Evolutionary conservation across 2,329 filamentous ascomycete species (phyloP).

Genomic region (Trichophaea hybrida): DNA sequence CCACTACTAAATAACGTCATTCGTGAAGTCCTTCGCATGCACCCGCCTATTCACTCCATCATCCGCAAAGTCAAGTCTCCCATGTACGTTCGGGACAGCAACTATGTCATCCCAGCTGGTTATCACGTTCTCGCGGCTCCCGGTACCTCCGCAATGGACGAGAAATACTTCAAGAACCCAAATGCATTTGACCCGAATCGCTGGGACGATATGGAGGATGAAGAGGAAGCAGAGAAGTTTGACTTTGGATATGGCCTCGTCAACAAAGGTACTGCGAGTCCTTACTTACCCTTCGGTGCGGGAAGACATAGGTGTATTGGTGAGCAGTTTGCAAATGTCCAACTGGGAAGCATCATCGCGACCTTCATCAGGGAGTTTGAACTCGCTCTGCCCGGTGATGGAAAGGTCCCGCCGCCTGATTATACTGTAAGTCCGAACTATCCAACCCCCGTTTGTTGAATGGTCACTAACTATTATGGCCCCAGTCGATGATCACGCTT

Average conservation of each 20-base stretch:
- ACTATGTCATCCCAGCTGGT: constrained; percentile 40
- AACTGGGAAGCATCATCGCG: constrained; percentile 50
- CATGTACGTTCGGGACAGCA: constrained; percentile 43
- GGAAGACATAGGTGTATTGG: constrained; percentile 61
- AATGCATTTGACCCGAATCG: constrained; percentile 47
- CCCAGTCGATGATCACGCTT: constrained; percentile 18
- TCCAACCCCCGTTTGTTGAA: background rate
- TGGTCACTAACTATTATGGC: background rate
- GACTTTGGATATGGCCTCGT: constrained; percentile 49
- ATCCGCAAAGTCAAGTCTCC: constrained; percentile 58
- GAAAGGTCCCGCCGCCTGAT: constrained; percentile 3
- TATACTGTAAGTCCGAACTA: constrained; percentile 1
- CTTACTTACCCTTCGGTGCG: constrained; percentile 58
- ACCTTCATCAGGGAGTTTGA: constrained; percentile 48
- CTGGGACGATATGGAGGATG: constrained; percentile 33
- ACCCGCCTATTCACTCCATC: constrained; percentile 59
- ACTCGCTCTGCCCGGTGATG: constrained; percentile 43
- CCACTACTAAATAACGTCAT: constrained; percentile 49
- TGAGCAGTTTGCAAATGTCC: constrained; percentile 61
- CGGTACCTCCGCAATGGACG: constrained; percentile 36
- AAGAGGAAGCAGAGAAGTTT: constrained; percentile 39
- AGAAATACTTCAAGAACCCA: constrained; percentile 47
- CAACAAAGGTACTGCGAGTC: constrained; percentile 45
- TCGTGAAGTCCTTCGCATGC: constrained; percentile 57
- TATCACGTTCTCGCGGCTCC: constrained; percentile 40